Evolutionary conservation across 306 rosid genomes (phyloP), one percentile per base, ranked within the genome.

Genomic region (Astragalus membranaceus): DNA sequence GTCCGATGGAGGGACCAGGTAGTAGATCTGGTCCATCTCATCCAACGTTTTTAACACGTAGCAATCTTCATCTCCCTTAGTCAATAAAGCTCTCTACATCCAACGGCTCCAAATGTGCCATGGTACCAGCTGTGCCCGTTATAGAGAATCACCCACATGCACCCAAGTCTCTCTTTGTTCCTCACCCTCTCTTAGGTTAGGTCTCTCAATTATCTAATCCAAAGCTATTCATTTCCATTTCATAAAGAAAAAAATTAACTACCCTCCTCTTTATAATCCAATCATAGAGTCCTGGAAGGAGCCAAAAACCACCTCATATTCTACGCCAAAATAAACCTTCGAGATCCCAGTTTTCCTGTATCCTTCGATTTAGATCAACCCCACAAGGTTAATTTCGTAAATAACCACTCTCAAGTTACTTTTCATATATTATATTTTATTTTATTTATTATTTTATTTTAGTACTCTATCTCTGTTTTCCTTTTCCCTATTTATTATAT

Each of bases 331-430:
- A 41, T 12, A 4, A 74, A 64, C 64, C 63, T 44, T 66, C 75
- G 58, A 66, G 73, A 78, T 73, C 75, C 81, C 64, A 56, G 64
- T 50, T 30, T 30, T 53, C 78, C 62, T 78, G 33, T 13, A 7
- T 54, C 49, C 78, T 37, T 29, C 60, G 84, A 79, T 83, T 85
- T 51, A 80, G 82, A 81, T 71, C 85, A 77, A 56, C 50, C 20
- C 59, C 79, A 54, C 33, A 67, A 87, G 98, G 98, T 70, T 87
- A 89, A 84, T 81, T 74, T 54, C 56, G 96, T 86, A 81, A 87
- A 79, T 78, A 46, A 33, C 30, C 30, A 66, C 85, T 49, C 11
- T 20, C 60, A 64, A 33, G 41, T 51, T 50, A 69, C 13, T 79
- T 81, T 65, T 48, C 26, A 47, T 20, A 43, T 35, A 48, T 39